Evolutionary conservation across 108 stramenopile species (phyloP).

Genomic region (Seminavis robusta): DNA sequence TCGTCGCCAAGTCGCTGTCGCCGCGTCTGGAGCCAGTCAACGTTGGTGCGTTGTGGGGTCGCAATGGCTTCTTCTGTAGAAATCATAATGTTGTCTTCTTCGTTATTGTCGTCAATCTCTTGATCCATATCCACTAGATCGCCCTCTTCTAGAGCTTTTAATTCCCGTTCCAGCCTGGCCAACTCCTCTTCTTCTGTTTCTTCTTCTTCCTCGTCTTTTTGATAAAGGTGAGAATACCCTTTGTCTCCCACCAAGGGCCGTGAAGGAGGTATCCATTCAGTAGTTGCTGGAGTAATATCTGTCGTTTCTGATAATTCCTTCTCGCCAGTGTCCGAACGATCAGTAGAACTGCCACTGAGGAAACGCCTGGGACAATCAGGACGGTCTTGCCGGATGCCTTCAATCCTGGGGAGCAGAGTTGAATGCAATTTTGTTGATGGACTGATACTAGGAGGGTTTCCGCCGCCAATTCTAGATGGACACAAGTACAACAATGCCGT

Average conservation of each 20-base stretch:
- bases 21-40: constrained; percentile 75
- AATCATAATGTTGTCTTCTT: constrained; percentile 7
- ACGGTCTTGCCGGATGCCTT: too few species aligned
- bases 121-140: constrained; percentile 8
- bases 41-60: constrained; percentile 1
- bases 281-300: too few species aligned
- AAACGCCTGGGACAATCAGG: too few species aligned
- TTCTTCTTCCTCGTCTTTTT: neutral
- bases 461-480: too few species aligned
- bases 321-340: too few species aligned
- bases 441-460: too few species aligned
- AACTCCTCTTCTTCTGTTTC: neutral
- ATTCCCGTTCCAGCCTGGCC: constrained; percentile 1
- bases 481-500: too few species aligned
- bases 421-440: too few species aligned
- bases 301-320: too few species aligned
- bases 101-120: constrained; percentile 8
- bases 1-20: constrained; percentile 24
- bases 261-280: constrained; percentile 62
- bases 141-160: constrained; percentile 6
- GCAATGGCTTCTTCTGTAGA: constrained; percentile 9
- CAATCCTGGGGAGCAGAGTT: too few species aligned
- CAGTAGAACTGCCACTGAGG: too few species aligned
- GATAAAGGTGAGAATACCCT: constrained; percentile 11
- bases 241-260: constrained; percentile 28